Evolutionary conservation across 2,329 filamentous ascomycete species (phyloP).

Genomic region (Fusarium nurragi): DNA sequence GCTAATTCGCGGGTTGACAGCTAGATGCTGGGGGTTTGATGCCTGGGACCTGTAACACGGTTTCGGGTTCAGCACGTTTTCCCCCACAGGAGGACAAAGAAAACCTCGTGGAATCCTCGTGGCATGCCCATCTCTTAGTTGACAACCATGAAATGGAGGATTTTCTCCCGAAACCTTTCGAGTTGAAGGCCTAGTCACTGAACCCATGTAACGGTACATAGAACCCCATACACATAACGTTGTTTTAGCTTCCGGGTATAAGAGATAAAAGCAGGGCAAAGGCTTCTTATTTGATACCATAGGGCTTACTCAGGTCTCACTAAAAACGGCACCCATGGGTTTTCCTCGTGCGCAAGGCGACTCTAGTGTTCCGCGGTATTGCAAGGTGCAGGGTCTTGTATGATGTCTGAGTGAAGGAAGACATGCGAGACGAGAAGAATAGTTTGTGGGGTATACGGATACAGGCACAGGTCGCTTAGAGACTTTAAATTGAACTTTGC

Average conservation of each 20-base stretch:
- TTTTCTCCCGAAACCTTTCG: neutral
- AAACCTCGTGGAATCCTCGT: neutral
- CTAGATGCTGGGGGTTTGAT: neutral
- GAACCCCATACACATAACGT: neutral
- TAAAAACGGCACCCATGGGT: neutral
- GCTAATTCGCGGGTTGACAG: neutral
- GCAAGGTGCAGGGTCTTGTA: no score
- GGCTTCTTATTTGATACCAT: neutral
- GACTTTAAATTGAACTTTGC: no score
- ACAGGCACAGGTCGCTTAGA: no score
- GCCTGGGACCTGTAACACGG: neutral
- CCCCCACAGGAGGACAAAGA: neutral
- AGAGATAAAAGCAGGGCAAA: neutral
- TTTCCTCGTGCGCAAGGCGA: neutral
- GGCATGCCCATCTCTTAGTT: neutral
- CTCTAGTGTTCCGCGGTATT: neutral
- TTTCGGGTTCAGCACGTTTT: neutral
- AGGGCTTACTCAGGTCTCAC: conserved; percentile 12
- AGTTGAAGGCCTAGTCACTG: neutral
- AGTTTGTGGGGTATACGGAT: no score
- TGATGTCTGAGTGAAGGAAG: no score
- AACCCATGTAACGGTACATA: neutral
- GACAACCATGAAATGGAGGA: neutral
- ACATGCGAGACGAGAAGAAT: no score
- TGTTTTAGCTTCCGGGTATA: neutral